Evolutionary conservation across 257 asterid genomes (phyloP), one percentile per base, ranked within the genome.

Genomic region (Solanum chiquidenum): DNA sequence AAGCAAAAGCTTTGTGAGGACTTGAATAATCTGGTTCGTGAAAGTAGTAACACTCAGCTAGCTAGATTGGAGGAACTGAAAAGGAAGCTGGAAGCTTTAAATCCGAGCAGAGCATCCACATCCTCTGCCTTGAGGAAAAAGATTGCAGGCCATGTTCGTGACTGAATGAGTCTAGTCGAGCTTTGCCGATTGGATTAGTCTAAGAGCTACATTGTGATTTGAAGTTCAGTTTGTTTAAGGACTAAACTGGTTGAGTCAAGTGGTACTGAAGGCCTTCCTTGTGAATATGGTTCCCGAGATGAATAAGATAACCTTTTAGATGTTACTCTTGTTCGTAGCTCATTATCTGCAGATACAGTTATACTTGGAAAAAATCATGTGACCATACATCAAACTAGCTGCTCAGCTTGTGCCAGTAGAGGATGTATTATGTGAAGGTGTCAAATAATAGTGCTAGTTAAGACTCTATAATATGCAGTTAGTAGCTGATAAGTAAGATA

Each of bases 31-130:
- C 93, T 95, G 99, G 98, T 96, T 87, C 95, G 90, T 40, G 98
- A 96, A 92, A 94, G 99, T 89, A 93, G 98, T 89, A 94, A 91
- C 73, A 29, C 91, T 55, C 99, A 96, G 90, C 80, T 94, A 34
- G 86, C 96, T 86, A 94, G 99, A 92, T 95, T 96, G 88, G 98
- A 93, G 89, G 99, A 96, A 86, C 86, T 96, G 93, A 96, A 96
- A 92, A 95, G 96, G 87, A 94, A 98, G 90, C 90, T 96, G 88
- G 98, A 93, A 89, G 95, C 98, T 86, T 83, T 96, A 88, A 96
- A 96, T 87, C 99, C 98, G 42, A 92, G 92, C 91, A 93, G 96
- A 94, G 87, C 95, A 16, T 93, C 98, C 77, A 74, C 89, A 18
- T 72, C 86, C 62, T 75, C 49, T 86, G 64, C 93, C 80, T 68